Conservation (phyloP, 768 basidiomycete genomes). For the Lactifluus piperatus region DNA sequence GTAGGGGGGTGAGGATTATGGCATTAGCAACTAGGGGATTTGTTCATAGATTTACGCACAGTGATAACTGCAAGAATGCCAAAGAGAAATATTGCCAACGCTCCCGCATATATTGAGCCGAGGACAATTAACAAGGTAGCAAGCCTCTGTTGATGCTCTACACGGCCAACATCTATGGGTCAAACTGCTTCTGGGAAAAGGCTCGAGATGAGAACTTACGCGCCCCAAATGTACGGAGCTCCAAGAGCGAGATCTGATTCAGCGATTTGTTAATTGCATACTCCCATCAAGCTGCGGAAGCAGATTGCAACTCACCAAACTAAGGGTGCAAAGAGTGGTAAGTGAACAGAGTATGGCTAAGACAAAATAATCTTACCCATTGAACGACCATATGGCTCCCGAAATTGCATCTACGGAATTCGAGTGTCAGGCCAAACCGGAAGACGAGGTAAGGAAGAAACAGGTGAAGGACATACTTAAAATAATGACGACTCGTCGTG, state of each 20-base stretch:
- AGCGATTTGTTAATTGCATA: not conserved
- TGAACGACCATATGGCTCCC: conserved; percentile 50
- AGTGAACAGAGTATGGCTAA: conserved; percentile 1
- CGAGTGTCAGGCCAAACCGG: not conserved
- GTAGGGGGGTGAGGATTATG: not conserved
- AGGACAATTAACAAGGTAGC: conserved; percentile 49
- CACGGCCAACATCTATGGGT: conserved; percentile 18
- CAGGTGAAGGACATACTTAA: conserved; percentile 23
- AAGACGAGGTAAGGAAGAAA: not conserved
- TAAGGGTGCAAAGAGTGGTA: conserved; percentile 27
- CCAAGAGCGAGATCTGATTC: conserved; percentile 48
- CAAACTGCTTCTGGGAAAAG: not conserved
- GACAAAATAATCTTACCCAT: conserved; percentile 41
- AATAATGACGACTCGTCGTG: conserved; percentile 56
- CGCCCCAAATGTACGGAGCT: conserved; percentile 36
- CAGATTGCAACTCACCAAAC: conserved; percentile 1
- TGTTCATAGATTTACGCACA: conserved; percentile 32
- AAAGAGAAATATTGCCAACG: conserved; percentile 44
- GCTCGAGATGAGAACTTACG: conserved; percentile 32
- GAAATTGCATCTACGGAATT: conserved; percentile 32
- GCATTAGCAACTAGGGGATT: not conserved
- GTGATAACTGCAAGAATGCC: conserved; percentile 43
- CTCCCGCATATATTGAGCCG: conserved; percentile 46
- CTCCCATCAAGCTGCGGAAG: not conserved
- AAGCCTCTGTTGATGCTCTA: conserved; percentile 36